Evolutionary conservation across 768 basidiomycete species (phyloP).

Genomic region (Lactarius evosmus): DNA sequence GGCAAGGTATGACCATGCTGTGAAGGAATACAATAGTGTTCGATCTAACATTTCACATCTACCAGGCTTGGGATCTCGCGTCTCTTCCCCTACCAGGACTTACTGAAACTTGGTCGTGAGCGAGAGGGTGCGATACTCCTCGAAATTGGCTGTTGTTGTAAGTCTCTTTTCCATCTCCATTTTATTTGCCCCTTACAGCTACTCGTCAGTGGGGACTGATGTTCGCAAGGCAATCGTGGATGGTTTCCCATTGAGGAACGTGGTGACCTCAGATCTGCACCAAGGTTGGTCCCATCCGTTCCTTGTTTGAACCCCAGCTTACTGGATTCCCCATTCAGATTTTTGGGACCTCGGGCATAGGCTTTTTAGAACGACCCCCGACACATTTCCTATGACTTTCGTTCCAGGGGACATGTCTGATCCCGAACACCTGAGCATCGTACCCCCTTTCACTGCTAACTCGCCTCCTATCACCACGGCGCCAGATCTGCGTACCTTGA

Average conservation of each 20-base stretch:
- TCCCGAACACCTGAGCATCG: slow-evolving; percentile 39
- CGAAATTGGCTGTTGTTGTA: slow-evolving; percentile 48
- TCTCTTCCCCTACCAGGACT: slow-evolving; percentile 30
- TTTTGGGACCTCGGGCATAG: slow-evolving; percentile 63
- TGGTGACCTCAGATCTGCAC: slow-evolving; percentile 40
- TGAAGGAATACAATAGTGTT: background rate
- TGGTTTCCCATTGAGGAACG: slow-evolving; percentile 42
- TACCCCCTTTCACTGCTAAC: slow-evolving; percentile 30
- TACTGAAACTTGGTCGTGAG: slow-evolving; percentile 39
- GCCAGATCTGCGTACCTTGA: slow-evolving; percentile 36
- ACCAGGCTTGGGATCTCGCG: slow-evolving; percentile 31
- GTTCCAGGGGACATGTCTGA: slow-evolving; percentile 55
- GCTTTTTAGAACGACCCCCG: slow-evolving; percentile 51
- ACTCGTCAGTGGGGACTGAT: slow-evolving; percentile 41
- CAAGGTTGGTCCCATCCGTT: slow-evolving; percentile 33
- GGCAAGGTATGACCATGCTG: slow-evolving; percentile 23
- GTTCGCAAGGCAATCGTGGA: slow-evolving; percentile 41
- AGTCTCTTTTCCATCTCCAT: slow-evolving; percentile 20
- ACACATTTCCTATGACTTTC: slow-evolving; percentile 54
- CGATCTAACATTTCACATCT: background rate
- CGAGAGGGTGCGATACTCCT: slow-evolving; percentile 40
- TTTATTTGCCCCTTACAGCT: background rate
- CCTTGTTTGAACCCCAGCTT: background rate
- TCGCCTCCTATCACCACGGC: slow-evolving; percentile 26
- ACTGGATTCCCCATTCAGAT: slow-evolving; percentile 34